Percentiles rank a stretch among this genome's conserved stretches.
phyloP scores from a whole-genome alignment of 352 stramenopile species.

The Achlya hypogyna region DNA sequence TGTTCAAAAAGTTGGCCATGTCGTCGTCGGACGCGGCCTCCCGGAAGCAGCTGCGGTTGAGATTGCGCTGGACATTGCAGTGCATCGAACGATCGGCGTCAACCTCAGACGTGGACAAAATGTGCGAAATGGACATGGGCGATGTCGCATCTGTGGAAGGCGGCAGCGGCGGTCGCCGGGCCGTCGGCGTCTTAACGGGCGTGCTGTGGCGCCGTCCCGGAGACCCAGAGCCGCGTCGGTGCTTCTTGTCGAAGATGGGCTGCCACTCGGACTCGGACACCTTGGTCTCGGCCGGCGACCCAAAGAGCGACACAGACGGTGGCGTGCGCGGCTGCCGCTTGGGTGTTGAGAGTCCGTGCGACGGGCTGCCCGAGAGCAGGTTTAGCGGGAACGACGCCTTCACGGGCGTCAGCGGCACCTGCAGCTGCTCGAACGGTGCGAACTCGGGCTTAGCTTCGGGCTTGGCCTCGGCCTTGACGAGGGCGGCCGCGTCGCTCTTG shows the following conservation, averaged over 20 bases:
- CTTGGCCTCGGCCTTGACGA: no score
- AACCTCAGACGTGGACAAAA: neutral
- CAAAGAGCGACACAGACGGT: neutral
- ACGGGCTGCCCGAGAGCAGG: neutral
- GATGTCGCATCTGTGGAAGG: neutral
- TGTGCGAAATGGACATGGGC: conserved; percentile 3
- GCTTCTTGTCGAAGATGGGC: conserved; percentile 6
- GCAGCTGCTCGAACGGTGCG: no score
- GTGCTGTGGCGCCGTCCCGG: neutral
- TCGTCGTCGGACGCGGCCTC: neutral
- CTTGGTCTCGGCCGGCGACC: neutral
- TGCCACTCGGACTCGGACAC: neutral
- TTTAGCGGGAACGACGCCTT: neutral
- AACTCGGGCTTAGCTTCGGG: no score
- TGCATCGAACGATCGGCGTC: neutral
- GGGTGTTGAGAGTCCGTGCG: neutral
- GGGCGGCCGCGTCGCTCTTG: no score
- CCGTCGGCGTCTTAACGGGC: neutral
- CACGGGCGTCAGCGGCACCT: neutral
- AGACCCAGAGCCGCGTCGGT: neutral
- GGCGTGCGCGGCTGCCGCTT: neutral
- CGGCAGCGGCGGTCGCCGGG: neutral
- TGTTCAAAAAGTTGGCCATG: neutral
- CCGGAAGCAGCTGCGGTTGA: neutral
- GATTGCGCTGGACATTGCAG: neutral